Conservation (phyloP, 2,329 filamentous ascomycete genomes). For the Grosmannia clavigera region DNA sequence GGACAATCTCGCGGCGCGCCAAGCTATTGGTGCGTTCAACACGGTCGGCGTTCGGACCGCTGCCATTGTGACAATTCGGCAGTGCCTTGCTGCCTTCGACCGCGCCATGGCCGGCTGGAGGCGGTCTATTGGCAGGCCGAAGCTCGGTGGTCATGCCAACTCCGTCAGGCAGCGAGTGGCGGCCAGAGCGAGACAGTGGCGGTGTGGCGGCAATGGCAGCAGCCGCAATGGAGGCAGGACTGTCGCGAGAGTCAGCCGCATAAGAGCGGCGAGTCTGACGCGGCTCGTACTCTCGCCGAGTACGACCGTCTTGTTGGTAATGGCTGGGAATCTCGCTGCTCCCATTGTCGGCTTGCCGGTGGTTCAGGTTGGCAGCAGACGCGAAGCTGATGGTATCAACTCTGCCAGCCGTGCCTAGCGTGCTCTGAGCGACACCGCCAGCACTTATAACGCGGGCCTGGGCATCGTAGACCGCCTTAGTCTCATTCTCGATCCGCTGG, state of each 20-base stretch:
- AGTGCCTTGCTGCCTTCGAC: background rate
- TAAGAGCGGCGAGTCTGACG: conserved; percentile 29
- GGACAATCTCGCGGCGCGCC: conserved; percentile 38
- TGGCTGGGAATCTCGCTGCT: background rate
- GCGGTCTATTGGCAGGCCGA: conserved; percentile 21
- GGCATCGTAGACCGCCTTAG: conserved; percentile 37
- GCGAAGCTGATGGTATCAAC: conserved; percentile 12
- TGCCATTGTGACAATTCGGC: background rate
- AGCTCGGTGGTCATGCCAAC: conserved; percentile 19
- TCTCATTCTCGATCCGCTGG: conserved; percentile 37
- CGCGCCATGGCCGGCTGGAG: background rate
- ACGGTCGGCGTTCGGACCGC: conserved; percentile 14
- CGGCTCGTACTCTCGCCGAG: conserved; percentile 23
- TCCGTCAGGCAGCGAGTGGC: conserved; percentile 22
- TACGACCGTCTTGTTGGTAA: background rate
- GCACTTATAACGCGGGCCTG: conserved; percentile 18
- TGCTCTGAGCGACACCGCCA: conserved; percentile 12
- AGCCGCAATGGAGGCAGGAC: conserved; percentile 8
- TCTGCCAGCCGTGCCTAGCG: conserved; percentile 11
- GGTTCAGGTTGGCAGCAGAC: conserved; percentile 8
- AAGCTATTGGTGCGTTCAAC: conserved; percentile 36
- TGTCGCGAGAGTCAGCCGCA: conserved; percentile 16
- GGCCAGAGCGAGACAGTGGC: conserved; percentile 15
- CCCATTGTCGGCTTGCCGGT: conserved; percentile 9
- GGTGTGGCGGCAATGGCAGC: background rate